phyloP scores from a whole-genome alignment of 2,329 filamentous ascomycete species.

The Chrysosporium keratinophilum region DNA sequence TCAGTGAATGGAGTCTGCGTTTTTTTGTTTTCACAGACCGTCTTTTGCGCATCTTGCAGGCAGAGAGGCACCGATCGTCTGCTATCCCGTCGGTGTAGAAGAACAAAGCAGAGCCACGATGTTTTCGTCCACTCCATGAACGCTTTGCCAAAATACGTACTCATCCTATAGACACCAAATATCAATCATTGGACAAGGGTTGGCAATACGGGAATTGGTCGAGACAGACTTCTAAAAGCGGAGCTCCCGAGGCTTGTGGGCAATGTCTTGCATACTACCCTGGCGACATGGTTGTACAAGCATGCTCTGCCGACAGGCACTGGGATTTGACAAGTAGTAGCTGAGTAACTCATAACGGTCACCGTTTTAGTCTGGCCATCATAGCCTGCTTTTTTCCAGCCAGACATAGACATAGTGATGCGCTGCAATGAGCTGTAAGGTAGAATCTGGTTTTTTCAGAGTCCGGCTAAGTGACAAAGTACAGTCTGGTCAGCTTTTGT shows the following conservation, averaged over 20 bases:
- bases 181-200: background rate
- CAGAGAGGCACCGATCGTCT: background rate
- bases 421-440: background rate
- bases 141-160: background rate
- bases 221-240: slow-evolving; percentile 2
- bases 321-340: slow-evolving; percentile 3
- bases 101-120: background rate
- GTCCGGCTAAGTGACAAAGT: background rate
- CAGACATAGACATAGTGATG: background rate
- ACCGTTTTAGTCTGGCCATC: slow-evolving; percentile 7
- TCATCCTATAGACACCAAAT: background rate
- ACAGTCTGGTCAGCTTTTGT: background rate
- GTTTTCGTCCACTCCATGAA: background rate
- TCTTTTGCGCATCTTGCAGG: background rate
- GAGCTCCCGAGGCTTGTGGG: slow-evolving; percentile 4
- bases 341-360: slow-evolving; percentile 8
- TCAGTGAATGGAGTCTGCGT: background rate
- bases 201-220: background rate
- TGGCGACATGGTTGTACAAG: slow-evolving; percentile 13
- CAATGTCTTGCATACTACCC: slow-evolving; percentile 16
- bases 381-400: background rate
- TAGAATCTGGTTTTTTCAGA: background rate
- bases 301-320: slow-evolving; percentile 11
- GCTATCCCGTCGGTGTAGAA: background rate
- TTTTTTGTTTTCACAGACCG: background rate